phyloP scores from a whole-genome alignment of 768 basidiomycete species.

The Lentinula lateritia region DNA sequence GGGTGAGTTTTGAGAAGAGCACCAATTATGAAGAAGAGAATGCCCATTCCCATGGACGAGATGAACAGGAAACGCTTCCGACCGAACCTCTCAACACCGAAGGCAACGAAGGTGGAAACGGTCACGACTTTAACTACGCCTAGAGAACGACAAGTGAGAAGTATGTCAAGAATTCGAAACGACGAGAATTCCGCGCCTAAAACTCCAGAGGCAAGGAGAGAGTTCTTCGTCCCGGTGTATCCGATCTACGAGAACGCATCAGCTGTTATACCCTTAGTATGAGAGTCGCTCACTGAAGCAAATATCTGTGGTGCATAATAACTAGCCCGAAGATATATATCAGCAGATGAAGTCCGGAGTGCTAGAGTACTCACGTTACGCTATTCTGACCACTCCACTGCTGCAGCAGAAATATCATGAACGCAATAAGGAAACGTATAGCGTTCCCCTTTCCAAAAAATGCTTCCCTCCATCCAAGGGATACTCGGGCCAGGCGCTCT shows the following conservation, averaged over 20 bases:
- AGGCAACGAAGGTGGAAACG: slow-evolving; percentile 62
- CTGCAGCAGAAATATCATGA: slow-evolving; percentile 51
- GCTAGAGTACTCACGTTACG: slow-evolving; percentile 20
- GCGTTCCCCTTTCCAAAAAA: slow-evolving; percentile 56
- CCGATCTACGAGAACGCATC: slow-evolving; percentile 44
- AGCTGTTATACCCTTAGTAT: background rate
- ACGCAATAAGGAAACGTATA: slow-evolving; percentile 55
- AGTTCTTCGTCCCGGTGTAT: slow-evolving; percentile 49
- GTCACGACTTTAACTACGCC: slow-evolving; percentile 64
- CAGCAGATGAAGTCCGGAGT: background rate
- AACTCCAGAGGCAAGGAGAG: slow-evolving; percentile 70
- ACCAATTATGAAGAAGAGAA: slow-evolving; percentile 57
- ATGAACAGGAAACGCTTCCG: slow-evolving; percentile 48
- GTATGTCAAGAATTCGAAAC: background rate
- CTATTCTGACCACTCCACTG: slow-evolving; percentile 64
- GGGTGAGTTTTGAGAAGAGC: slow-evolving; percentile 60
- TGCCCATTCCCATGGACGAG: slow-evolving; percentile 52
- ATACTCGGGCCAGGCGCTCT: slow-evolving; percentile 45
- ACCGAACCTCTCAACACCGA: slow-evolving; percentile 60
- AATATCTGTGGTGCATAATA: slow-evolving; percentile 78
- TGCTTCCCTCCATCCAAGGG: slow-evolving; percentile 44
- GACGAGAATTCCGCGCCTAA: slow-evolving; percentile 25
- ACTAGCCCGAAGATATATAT: slow-evolving; percentile 17
- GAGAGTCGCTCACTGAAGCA: slow-evolving; percentile 38
- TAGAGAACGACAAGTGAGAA: slow-evolving; percentile 30